A percentile compares a stretch with the other conserved stretches of the same genome.
phyloP scores from a whole-genome alignment of 2,329 filamentous ascomycete genomes.

The Cryphonectria japonica region DNA sequence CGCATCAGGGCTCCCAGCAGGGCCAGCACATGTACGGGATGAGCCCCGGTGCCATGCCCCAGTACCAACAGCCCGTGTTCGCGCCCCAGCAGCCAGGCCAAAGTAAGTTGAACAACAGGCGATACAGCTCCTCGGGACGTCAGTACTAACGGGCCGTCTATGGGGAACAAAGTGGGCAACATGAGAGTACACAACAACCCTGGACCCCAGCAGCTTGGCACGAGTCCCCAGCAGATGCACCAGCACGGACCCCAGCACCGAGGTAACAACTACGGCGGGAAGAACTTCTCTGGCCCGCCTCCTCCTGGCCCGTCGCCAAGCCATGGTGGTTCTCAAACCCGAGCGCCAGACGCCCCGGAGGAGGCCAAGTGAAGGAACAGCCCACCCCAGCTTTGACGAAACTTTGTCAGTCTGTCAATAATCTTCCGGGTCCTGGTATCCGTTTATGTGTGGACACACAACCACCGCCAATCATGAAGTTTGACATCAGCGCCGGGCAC shows the following conservation, averaged over 20 bases:
- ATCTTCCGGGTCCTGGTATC: conserved; percentile 16
- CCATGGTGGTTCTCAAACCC: conserved; percentile 41
- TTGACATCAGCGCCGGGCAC: conserved; percentile 25
- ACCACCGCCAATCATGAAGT: conserved; percentile 31
- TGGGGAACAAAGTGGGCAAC: conserved; percentile 54
- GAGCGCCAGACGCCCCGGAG: conserved; percentile 46
- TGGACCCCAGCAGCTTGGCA: conserved; percentile 65
- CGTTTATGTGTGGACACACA: conserved; percentile 31
- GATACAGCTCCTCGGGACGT: conserved; percentile 31
- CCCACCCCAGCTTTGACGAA: not conserved
- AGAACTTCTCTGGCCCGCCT: conserved; percentile 49
- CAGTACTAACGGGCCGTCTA: conserved; percentile 45
- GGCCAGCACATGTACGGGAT: conserved; percentile 79
- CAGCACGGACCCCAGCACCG: conserved; percentile 64
- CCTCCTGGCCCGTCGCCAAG: conserved; percentile 47
- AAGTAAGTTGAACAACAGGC: conserved; percentile 61
- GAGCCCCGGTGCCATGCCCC: conserved; percentile 68
- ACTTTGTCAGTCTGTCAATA: conserved; percentile 35
- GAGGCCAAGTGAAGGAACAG: conserved; percentile 45
- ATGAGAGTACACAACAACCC: conserved; percentile 63
- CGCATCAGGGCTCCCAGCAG: conserved; percentile 90
- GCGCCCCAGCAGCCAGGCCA: conserved; percentile 71
- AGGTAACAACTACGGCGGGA: conserved; percentile 55
- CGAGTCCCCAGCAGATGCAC: conserved; percentile 67
- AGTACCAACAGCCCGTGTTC: conserved; percentile 74